A percentile compares a stretch with the other conserved stretches of the same genome.
Evolutionary conservation across 2,329 filamentous ascomycete genomes (phyloP).

Genomic region (Phoma sp.): DNA sequence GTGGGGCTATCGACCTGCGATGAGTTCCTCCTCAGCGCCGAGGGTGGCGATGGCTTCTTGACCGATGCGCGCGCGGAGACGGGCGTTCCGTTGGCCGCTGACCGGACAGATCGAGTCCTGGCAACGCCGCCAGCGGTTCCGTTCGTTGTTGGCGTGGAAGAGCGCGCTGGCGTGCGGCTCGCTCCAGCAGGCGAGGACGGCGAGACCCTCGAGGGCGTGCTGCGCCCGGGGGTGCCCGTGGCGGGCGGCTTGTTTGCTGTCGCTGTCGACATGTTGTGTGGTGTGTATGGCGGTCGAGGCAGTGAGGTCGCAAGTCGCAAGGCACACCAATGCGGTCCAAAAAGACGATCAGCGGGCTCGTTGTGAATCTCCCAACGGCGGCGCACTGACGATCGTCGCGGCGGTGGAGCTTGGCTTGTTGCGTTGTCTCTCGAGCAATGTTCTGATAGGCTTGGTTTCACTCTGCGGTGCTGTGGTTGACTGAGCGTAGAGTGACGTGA

Average conservation of each 20-base stretch:
- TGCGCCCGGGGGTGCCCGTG: slow-evolving; percentile 40
- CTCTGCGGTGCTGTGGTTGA: background rate
- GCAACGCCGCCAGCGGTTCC: slow-evolving; percentile 37
- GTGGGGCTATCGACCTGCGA: slow-evolving; percentile 45
- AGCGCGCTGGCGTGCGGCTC: slow-evolving; percentile 42
- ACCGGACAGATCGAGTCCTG: slow-evolving; percentile 43
- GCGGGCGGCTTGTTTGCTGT: slow-evolving; percentile 47
- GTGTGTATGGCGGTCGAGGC: slow-evolving; percentile 3
- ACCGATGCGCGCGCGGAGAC: slow-evolving; percentile 50
- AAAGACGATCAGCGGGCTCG: slow-evolving; percentile 10
- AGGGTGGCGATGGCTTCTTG: slow-evolving; percentile 45
- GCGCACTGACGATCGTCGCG: slow-evolving; percentile 14
- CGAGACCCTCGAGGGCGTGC: slow-evolving; percentile 31
- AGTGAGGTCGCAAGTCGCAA: slow-evolving; percentile 1
- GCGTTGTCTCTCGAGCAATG: slow-evolving; percentile 6
- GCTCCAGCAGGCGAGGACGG: slow-evolving; percentile 43
- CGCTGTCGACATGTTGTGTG: slow-evolving; percentile 42
- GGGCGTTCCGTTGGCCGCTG: slow-evolving; percentile 42
- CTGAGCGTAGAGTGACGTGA: slow-evolving; percentile 7
- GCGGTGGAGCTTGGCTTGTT: slow-evolving; percentile 18
- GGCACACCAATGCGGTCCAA: slow-evolving; percentile 10
- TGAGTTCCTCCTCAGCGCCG: slow-evolving; percentile 43
- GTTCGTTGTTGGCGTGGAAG: slow-evolving; percentile 40
- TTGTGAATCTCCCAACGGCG: slow-evolving; percentile 16
- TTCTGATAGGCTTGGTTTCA: slow-evolving; percentile 5